Base-by-base conservation (phyloP, 805 yeast genomes). In the Ogataea methanolica region DNA sequence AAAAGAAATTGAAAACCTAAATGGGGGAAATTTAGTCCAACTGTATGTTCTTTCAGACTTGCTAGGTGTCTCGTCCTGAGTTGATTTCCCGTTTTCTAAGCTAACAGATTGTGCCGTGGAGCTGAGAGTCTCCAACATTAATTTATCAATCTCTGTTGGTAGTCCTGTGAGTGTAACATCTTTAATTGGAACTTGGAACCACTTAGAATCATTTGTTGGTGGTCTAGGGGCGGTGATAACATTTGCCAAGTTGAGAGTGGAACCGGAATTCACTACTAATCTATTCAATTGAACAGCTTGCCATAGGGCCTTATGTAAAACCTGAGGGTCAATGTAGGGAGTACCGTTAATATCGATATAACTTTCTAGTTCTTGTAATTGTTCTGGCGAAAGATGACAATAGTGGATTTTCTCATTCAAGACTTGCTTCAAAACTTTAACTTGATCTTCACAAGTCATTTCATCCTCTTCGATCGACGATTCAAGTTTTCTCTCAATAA, bases 1-100 rank as follows among this genome's bases (percentile, higher is more conserved):
- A 59, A 79, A 79, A 4, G 79, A 75, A 42, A 78, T 70, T 0
- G 81, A 73, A 55, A 78, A 77, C 46, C 83, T 59, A 54, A 74
- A 78, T 1, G 83, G 83, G 6, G 83, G 83, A 37, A 70, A 68
- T 36, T 66, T 65, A 0, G 82, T 67, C 65, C 74, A 67, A 17
- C 58, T 63, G 46, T 62, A 69, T 15, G 54, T 37, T 19, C 55
- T 46, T 19, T 59, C 62, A 17, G 43, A 33, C 33, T 44, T 48
- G 15, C 23, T 35, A 4, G 50, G 48, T 11, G 31, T 21, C 16
- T 48, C 52, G 29, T 53, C 63, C 39, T 61, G 65, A 6, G 63
- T 61, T 2, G 61, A 45, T 44, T 61, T 61, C 1, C 61, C 62
- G 39, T 56, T 56, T 33, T 58, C 63, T 14, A 39, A 19, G 33